Base-by-base conservation (phyloP, 345 rosid genomes). In the Mercurialis annua region DNA sequence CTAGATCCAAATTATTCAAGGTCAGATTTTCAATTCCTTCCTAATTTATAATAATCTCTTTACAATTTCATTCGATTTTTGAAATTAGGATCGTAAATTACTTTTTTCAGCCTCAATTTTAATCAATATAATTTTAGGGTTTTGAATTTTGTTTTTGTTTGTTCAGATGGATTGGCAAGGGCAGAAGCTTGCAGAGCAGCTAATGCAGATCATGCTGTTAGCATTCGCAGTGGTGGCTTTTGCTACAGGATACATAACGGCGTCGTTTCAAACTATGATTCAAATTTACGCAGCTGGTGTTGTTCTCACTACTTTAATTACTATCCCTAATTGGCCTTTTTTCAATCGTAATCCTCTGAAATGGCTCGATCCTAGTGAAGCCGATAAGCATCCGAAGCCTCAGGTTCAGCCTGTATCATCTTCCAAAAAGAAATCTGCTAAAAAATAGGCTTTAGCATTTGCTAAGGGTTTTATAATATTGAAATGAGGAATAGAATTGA, bases 111-210 rank as follows among this genome's bases (percentile, higher is more conserved):
- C n/a, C n/a, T n/a, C n/a, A n/a, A n/a, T n/a, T n/a, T n/a, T n/a
- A 10, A 1, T 21, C 3, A 46, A 46, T 46, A 14, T 6, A 1
- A 54, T 29, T 59, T 33, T 24, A 2, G 29, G 21, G 11, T 50
- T 34, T 20, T 49, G 23, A 33, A 11, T 2, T 3, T 36, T 27
- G 6, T 7, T 36, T 51, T 64, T 48, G 6, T 20, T 50, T 65
- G 38, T 36, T 46, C 46, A 79, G 71, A 91, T 94, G 99, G 98
- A 94, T 81, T 94, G 99, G 98, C 90, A 94, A 86, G 98, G 99
- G 34, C 98, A 94, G 71, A 94, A 87, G 83, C 66, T 86, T 26
- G 90, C 96, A 18, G 98, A 94, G 92, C 92, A 84, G 73, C 73
- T 88, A 81, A 89, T 94, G 98, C 99, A 91, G 82, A 79, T 88